Base-by-base conservation (phyloP, 768 basidiomycete genomes). In the Boletus sp. region DNA sequence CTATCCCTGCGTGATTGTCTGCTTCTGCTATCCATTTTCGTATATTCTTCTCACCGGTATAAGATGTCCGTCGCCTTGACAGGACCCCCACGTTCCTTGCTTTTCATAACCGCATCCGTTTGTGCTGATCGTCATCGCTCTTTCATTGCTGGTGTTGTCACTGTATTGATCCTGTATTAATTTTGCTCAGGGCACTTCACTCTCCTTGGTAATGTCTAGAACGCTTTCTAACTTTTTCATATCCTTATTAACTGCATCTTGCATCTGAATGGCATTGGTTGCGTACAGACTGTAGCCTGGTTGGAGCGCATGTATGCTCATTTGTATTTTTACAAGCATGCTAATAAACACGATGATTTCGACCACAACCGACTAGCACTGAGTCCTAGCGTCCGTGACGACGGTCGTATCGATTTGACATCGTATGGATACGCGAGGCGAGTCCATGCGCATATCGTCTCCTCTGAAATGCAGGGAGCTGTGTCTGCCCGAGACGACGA, bases 341-440 rank as follows among this genome's bases (percentile, higher is more conserved):
- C 40, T 54, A 56, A 64, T 60, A 37, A 42, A 58, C 6, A 55
- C 46, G 8, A 54, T 51, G 50, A 15, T 55, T 8, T 36, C n/a
- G 17, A 37, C 24, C 20, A 44, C 17, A 24, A 29, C 30, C 20
- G 44, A 29, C 20, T 14, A 45, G 4, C 39, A 33, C n/a, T n/a
- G n/a, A 15, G 32, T 11, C 32, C 11, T 46, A 35, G 6, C 48
- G 6, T 71, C 67, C 3, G 50, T 49, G 29, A 56, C 48, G 18
- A 61, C 51, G 24, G 50, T 44, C 32, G 65, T 68, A n/a, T 67
- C 64, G 9, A 51, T 28, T n/a, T 72, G 49, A 15, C 44, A 63
- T 44, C 45, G 58, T 45, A 63, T 41, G 7, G 53, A 55, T 35
- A 60, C 42, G 20, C 3, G 60, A 12, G 51, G 12, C 0, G 52